Conservation (phyloP, 1,139 yeast species). For the Debaryomyces nepalensis region DNA sequence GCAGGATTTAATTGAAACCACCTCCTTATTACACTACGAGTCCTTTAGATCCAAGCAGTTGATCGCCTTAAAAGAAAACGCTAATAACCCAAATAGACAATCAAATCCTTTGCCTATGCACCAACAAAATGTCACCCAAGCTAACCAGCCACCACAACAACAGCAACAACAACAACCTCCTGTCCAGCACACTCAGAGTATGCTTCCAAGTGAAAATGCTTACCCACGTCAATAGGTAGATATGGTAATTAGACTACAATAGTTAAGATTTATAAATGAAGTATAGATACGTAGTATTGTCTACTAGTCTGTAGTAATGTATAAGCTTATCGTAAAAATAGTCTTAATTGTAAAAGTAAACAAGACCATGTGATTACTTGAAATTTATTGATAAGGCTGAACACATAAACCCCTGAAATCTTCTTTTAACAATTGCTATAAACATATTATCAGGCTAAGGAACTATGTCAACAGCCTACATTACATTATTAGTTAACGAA, state of each 20-base stretch:
- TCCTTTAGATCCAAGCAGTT: slow-evolving; percentile 92
- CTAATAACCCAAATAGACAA: slow-evolving; percentile 51
- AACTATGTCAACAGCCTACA: slow-evolving; percentile 30
- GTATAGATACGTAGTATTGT: background rate
- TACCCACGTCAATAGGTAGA: slow-evolving; percentile 11
- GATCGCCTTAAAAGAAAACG: slow-evolving; percentile 90
- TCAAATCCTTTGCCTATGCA: slow-evolving; percentile 17
- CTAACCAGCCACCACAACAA: slow-evolving; percentile 11
- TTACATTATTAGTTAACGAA: slow-evolving; percentile 36
- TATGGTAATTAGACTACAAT: slow-evolving; percentile 6
- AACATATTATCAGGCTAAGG: background rate
- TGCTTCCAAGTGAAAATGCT: slow-evolving; percentile 13
- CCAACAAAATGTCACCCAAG: slow-evolving; percentile 8
- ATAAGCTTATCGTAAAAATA: background rate
- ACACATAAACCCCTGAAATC: slow-evolving; percentile 1
- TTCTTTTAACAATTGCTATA: background rate
- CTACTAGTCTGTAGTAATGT: no score
- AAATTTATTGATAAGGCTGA: slow-evolving; percentile 2
- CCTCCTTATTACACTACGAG: slow-evolving; percentile 88
- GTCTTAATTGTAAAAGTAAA: slow-evolving; percentile 4
- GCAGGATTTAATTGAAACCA: slow-evolving; percentile 94
- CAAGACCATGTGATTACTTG: slow-evolving; percentile 4
- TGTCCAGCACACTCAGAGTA: slow-evolving; percentile 9
- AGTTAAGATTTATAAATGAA: slow-evolving; percentile 3
- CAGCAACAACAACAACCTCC: slow-evolving; percentile 11